Base-by-base conservation (phyloP, 2,329 filamentous ascomycete genomes). In the Sporothrix pseudoabietina region DNA sequence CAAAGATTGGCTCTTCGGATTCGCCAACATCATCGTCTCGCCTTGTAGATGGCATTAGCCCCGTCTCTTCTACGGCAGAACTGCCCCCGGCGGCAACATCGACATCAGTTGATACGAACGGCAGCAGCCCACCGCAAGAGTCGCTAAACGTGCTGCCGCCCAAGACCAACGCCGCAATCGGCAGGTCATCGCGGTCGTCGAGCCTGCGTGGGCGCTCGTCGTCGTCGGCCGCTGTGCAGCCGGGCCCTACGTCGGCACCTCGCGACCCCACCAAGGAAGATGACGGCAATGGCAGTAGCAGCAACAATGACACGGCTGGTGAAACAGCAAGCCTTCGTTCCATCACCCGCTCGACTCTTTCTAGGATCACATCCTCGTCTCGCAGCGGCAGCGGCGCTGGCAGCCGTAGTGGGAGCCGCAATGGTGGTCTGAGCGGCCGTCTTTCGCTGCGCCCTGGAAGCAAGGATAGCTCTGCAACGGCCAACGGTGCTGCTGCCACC, bases 261-360 rank as follows among this genome's bases (percentile, higher is more conserved):
- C 73, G 75, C 10, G 72, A n/a, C 79, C 39, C 41, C 78, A 4
- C 65, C 54, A 72, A 5, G 54, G 79, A 6, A 19, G 70, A 71
- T 3, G 72, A 44, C 47, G 79, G 78, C 41, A 79, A 75, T 44
- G 80, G 82, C 41, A 77, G 79, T 16, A 82, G 75, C 52, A 83
- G 76, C 54, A 81, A 77, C 70, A 81, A 83, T 4, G 83, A 80
- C 57, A 84, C 87, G 35, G 55, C 35, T 9, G 78, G 81, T 1
- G 88, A 90, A 74, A 83, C 85, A 32, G 81, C 82, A 73, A 89
- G 85, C 76, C 80, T 89, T 35, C 85, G 84, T 59, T 89, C 88
- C 0, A 85, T 90, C 8, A 86, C 87, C 2, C 85, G 83, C 73
- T 88, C 87, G 12, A 87, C 86, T 1, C 78, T 89, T 30, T 88